Base-by-base conservation (phyloP, 768 basidiomycete genomes). In the Atractiella rhizophila region DNA sequence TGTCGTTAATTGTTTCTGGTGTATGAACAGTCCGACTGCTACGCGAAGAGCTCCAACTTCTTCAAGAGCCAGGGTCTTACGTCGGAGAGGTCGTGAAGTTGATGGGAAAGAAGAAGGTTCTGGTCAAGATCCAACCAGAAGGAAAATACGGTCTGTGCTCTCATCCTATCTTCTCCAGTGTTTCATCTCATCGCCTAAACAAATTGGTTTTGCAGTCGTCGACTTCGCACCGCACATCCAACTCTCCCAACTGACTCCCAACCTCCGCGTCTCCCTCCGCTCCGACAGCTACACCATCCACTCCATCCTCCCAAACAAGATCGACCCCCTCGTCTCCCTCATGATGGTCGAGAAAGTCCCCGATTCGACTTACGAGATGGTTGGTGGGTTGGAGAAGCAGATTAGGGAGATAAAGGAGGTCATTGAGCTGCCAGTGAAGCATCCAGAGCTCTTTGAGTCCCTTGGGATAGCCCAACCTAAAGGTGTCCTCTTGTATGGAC, bases 311-410 rank as follows among this genome's bases (percentile, higher is more conserved):
- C 85, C 85, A 1, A 91, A 85, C 66, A 94, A 98, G 63, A 78
- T 94, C 53, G 91, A 94, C 60, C 88, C 91, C 4, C 73, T 96
- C 29, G 86, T 96, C 24, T 91, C 85, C 16, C 71, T 96, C 48
- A 96, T 96, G 91, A 94, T 96, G 86, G 88, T 96, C 10, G 88
- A 98, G 63, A 98, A 98, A 59, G 88, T 96, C 0, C 88, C 88
- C 0, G 88, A 96, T 60, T 83, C 79, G 60, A 96, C 91, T 24
- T 98, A 98, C 62, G 91, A 96, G 61, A 94, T 96, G 86, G 88
- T 98, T 46, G 91, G 91, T 18, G 88, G 88, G 51, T 69, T 96
- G 44, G 91, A 96, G 66, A 81, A 91, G 62, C 76, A 86, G 49
- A 86, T 88, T 54, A 91, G 91, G 64, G 86, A 96, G 56, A 88